These are phyloP conservation scores for Ramaria sp. DNA, from an alignment of 768 basidiomycete genomes.

Conservation along the genomic window DNA sequence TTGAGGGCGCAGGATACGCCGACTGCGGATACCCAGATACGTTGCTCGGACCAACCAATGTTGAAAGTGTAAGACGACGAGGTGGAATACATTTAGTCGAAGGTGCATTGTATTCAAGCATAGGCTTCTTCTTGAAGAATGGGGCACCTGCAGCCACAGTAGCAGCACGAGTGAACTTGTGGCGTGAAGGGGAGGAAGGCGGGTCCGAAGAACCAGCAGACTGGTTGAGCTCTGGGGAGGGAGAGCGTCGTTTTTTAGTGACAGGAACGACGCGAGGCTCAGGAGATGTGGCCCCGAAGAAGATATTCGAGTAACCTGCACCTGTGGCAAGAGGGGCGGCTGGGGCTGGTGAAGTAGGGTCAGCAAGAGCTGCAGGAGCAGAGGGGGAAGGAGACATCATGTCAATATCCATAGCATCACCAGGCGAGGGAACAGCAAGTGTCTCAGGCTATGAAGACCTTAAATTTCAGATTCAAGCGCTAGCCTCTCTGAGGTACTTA, in stretches of 20 bases:
- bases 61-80: conserved; percentile 58
- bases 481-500: background rate
- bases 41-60: conserved; percentile 41
- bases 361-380: conserved; percentile 23
- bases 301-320: conserved; percentile 44
- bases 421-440: conserved; percentile 20
- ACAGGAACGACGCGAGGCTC: conserved; percentile 19
- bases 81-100: conserved; percentile 37
- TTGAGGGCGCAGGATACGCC: conserved; percentile 30
- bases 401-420: conserved; percentile 77
- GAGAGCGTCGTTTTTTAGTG: conserved; percentile 22
- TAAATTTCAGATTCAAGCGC: background rate
- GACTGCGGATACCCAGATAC: conserved; percentile 20
- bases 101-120: conserved; percentile 42
- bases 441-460: background rate
- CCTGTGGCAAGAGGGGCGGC: conserved; percentile 19
- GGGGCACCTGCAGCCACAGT: conserved; percentile 16
- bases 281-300: conserved; percentile 47
- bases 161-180: conserved; percentile 35
- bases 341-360: conserved; percentile 12
- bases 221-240: conserved; percentile 14
- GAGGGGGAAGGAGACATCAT: conserved; percentile 16
- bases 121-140: conserved; percentile 36
- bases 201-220: conserved; percentile 3
- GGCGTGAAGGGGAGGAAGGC: conserved; percentile 35